Evolutionary conservation across 1,284 basidiomycete species (phyloP), one percentile per base, ranked within the genome.

Genomic region (Heterobasidion parviporum): DNA sequence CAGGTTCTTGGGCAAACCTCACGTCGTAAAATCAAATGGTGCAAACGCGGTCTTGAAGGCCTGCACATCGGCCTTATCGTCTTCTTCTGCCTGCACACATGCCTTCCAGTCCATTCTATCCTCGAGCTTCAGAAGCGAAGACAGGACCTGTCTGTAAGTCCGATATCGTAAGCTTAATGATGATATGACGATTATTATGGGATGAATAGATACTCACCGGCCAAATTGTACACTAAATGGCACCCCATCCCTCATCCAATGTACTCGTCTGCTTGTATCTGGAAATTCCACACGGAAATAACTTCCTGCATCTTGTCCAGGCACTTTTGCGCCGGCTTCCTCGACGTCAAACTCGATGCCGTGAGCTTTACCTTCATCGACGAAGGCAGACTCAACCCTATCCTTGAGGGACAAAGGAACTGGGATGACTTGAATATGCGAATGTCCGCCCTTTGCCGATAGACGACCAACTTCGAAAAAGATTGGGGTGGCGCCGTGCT

Each of bases 221-320:
- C 93, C 94, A 71, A 97, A 98, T 68, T 97, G 93, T 53, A 98
- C 74, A 61, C 87, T 87, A 65, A 98, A 98, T 51, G 87, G 86
- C 44, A 81, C 74, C 50, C 85, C 79, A 33, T 85, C 81, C 65
- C 85, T 84, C 64, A 97, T 83, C 59, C 93, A 69, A 72, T 96
- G 92, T 33, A 97, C 84, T 73, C 97, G 74, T 70, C 81, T 87
- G 59, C 77, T 76, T n/a, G 94, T 94, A 62, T 88, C 83, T 0
- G 95, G 94, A 52, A 96, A 72, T 64, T 96, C 92, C 4, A 97
- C 88, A 61, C 84, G 83, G 75, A 97, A 96, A 71, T 95, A 96
- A 57, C 88, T 85, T 56, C 83, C 60, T 6, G 55, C 55, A 7
- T 56, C 56, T 6, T n/a, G 36, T 5, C 57, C 54, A 6, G 49